These are phyloP conservation scores for Botrytis tulipae DNA, from an alignment of 2,329 filamentous ascomycete genomes.

Conservation along the genomic window DNA sequence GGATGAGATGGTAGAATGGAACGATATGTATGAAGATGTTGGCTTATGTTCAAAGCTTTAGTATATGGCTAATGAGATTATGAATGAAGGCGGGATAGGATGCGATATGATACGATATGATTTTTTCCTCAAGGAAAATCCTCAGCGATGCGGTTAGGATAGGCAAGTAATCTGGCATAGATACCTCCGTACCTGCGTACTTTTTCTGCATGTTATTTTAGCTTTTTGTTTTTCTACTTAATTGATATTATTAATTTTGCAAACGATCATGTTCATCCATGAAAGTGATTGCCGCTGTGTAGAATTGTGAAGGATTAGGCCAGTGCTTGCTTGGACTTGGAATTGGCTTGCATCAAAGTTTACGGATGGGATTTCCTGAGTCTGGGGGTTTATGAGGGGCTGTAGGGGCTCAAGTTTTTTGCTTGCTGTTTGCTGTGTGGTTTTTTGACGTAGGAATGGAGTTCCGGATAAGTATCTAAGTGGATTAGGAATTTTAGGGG, in stretches of 20 bases:
- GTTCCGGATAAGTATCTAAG: not conserved
- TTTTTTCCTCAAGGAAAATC: not conserved
- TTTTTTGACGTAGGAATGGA: not conserved
- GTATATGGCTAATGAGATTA: constrained; percentile 1
- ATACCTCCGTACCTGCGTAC: not conserved
- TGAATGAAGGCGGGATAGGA: not conserved
- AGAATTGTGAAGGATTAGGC: not conserved
- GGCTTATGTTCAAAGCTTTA: not conserved
- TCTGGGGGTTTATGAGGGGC: not conserved
- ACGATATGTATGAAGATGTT: constrained; percentile 12
- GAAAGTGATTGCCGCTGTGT: not conserved
- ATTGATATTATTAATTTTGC: constrained; percentile 2
- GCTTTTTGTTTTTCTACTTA: not conserved
- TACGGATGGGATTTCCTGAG: not conserved
- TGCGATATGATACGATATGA: not conserved
- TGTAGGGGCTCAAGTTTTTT: not conserved
- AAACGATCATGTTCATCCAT: not conserved
- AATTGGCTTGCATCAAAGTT: not conserved
- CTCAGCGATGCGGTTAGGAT: not conserved
- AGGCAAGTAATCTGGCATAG: not conserved
- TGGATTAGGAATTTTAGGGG: not conserved
- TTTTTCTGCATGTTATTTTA: not conserved
- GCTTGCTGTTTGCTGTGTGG: not conserved
- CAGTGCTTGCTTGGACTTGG: not conserved
- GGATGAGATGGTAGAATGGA: not conserved